Base-by-base conservation (phyloP, 257 asterid species). In the Solanum rostratum region DNA sequence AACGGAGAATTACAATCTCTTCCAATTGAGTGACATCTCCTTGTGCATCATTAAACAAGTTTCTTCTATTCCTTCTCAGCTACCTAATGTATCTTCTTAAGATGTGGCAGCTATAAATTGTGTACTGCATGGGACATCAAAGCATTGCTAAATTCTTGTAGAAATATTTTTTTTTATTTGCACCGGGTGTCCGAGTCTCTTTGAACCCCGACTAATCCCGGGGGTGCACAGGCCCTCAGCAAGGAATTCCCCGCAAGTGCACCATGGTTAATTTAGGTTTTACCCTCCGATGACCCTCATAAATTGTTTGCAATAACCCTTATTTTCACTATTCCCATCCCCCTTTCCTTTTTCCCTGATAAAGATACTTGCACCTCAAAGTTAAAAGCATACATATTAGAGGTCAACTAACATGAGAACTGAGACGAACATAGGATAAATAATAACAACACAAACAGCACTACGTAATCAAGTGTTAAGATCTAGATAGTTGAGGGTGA, bases 1-100 rank as follows among this genome's bases (percentile, higher is more conserved):
- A 5, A 71, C 43, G 65, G 87, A 88, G 80, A 88, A 88, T 60
- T 70, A 85, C 39, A 39, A 85, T 73, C 53, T 88, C 60, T 85
- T 85, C 29, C 86, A 83, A 81, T 11, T 85, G 41, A 84, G 88
- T 65, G 66, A 62, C 7, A 83, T 83, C 24, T 84, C 85, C 27
- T 10, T 57, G 5, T 88, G 90, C 84, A 70, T 88, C 79, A 85
- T 76, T 7, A 52, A 88, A 7, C 59, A 83, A 29, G 73, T 85
- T 73, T 45, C 87, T 18, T 3, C 11, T 15, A 60, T 46, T 16
- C 60, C 81, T 74, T 74, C 60, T 14, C 41, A 46, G 14, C 81
- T 24, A 22, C 8, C 16, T 74, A 8, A 74, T 74, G 82, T 49
- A 76, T 49, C 82, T 46, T 27, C 27, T 16, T 76, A 76, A 76